Conservation (phyloP, 2,329 filamentous ascomycete species). For the Xylogone sp. region DNA sequence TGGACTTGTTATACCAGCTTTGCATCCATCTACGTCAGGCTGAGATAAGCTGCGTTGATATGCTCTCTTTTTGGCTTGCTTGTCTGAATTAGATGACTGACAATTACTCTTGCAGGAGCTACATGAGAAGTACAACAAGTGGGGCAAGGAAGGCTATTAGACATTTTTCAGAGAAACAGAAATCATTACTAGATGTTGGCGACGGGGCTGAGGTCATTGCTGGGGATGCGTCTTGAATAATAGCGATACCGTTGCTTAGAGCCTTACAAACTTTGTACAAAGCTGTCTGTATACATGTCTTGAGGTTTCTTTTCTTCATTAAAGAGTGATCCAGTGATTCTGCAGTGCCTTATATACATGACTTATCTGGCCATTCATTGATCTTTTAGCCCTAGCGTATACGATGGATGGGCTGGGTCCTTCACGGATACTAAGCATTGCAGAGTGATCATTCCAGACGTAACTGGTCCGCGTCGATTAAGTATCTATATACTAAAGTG, state of each 20-base stretch:
- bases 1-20: too few species aligned
- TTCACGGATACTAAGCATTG: too few species aligned
- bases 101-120: slow-evolving; percentile 54
- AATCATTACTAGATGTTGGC: slow-evolving; percentile 37
- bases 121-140: slow-evolving; percentile 99
- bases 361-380: too few species aligned
- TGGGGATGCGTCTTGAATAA: not conserved
- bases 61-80: not conserved
- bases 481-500: not conserved
- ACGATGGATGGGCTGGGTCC: too few species aligned
- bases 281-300: not conserved
- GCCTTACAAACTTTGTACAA: not conserved
- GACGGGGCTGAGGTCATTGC: not conserved
- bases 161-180: slow-evolving; percentile 25
- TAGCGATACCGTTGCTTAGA: not conserved
- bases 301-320: not conserved
- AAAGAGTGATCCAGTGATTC: not conserved
- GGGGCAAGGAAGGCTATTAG: slow-evolving; percentile 87
- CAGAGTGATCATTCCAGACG: too few species aligned
- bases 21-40: too few species aligned
- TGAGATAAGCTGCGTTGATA: not conserved
- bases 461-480: not conserved
- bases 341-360: too few species aligned
- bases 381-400: too few species aligned
- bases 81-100: not conserved